phyloP scores from a whole-genome alignment of 768 basidiomycete species.

The Serpula lacrymans region DNA sequence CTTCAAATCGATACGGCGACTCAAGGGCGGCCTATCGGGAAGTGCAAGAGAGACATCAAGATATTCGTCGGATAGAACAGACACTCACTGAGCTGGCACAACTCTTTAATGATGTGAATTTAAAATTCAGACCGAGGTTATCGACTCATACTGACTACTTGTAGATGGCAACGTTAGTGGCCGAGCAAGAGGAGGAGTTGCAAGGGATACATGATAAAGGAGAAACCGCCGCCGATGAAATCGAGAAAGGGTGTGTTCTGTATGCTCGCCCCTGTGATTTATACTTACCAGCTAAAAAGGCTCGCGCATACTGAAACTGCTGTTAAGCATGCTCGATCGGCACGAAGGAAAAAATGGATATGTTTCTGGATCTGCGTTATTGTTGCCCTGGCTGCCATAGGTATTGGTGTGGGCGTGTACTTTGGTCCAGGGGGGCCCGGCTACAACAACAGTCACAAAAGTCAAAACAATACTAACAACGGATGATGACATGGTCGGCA shows the following conservation, averaged over 20 bases:
- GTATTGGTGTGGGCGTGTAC: conserved; percentile 27
- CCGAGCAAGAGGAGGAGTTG: conserved; percentile 90
- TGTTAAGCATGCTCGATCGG: conserved; percentile 79
- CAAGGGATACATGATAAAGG: conserved; percentile 80
- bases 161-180: conserved; percentile 92
- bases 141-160: conserved; percentile 4
- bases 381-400: conserved; percentile 51
- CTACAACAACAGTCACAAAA: conserved; percentile 4
- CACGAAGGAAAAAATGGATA: conserved; percentile 96
- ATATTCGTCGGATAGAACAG: conserved; percentile 92
- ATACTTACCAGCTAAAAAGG: conserved; percentile 36
- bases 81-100: conserved; percentile 92
- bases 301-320: conserved; percentile 83
- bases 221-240: conserved; percentile 70
- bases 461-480: too few relatives aligned
- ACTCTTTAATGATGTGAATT: conserved; percentile 87
- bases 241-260: conserved; percentile 71
- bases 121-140: background rate
- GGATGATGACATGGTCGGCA: too few relatives aligned
- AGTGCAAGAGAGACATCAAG: conserved; percentile 95
- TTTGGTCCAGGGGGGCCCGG: conserved; percentile 12
- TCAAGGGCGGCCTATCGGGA: conserved; percentile 90
- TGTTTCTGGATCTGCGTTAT: conserved; percentile 76
- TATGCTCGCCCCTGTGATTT: background rate
- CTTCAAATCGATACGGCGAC: conserved; percentile 88